Conservation (phyloP, 257 asterid species). For the Agastache rugosa region DNA sequence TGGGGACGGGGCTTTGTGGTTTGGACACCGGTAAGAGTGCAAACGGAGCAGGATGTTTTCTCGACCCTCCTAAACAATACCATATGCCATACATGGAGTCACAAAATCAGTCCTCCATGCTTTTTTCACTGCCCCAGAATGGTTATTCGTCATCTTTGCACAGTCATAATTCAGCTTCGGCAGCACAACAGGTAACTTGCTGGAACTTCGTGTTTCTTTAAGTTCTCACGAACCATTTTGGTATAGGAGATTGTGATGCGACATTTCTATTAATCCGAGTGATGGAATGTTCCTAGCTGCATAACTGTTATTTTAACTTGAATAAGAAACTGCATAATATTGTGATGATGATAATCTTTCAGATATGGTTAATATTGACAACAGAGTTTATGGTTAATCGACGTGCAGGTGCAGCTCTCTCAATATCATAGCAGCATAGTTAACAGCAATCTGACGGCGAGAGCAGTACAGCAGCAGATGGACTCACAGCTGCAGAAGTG, state of each 20-base stretch:
- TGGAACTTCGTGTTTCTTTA: neutral
- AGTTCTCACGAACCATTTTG: neutral
- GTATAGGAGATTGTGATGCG: neutral
- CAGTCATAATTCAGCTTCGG: conserved; percentile 46
- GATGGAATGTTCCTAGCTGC: neutral
- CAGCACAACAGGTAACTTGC: conserved; percentile 61
- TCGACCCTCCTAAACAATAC: conserved; percentile 38
- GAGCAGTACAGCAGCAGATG: conserved; percentile 37
- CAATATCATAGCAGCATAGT: conserved; percentile 45
- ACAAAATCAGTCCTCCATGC: conserved; percentile 43
- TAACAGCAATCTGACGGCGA: conserved; percentile 34
- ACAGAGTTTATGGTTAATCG: neutral
- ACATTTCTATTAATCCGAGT: neutral
- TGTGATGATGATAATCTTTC: neutral
- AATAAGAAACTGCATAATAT: neutral
- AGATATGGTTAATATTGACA: neutral
- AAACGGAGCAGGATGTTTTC: conserved; percentile 33
- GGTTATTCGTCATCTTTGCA: conserved; percentile 51
- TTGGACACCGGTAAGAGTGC: conserved; percentile 37
- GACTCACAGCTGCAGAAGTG: conserved; percentile 42
- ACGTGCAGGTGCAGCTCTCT: conserved; percentile 54
- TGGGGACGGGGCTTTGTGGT: conserved; percentile 46
- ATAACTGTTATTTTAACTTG: neutral
- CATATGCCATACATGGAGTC: conserved; percentile 43
- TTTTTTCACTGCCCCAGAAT: conserved; percentile 50